A percentile compares a stretch with the other conserved stretches of the same genome.
Conservation (phyloP, 2,329 filamentous ascomycete genomes). For the Penicillium sp. region DNA sequence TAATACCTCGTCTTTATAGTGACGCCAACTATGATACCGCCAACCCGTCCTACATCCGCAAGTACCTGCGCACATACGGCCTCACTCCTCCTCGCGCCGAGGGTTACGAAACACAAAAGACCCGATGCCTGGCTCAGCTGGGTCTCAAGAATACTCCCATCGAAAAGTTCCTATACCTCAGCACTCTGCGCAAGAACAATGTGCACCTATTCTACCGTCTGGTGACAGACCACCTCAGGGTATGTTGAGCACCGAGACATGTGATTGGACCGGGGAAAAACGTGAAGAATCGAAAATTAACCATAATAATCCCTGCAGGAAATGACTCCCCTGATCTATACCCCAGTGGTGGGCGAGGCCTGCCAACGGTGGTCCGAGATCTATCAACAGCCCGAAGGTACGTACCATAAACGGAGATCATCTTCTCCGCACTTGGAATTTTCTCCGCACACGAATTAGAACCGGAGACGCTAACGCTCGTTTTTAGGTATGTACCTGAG, state of each 20-base stretch:
- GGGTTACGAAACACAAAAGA: slow-evolving; percentile 50
- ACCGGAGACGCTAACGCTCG: slow-evolving; percentile 24
- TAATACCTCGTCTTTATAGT: slow-evolving; percentile 29
- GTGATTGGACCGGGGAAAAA: slow-evolving; percentile 5
- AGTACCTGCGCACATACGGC: slow-evolving; percentile 52
- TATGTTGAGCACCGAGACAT: slow-evolving; percentile 23
- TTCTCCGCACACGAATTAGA: slow-evolving; percentile 20
- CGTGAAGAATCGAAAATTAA: slow-evolving; percentile 14
- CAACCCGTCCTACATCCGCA: slow-evolving; percentile 50
- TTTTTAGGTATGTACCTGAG: slow-evolving; percentile 77
- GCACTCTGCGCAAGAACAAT: slow-evolving; percentile 51
- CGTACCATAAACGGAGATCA: slow-evolving; percentile 12
- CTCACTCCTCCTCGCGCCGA: slow-evolving; percentile 50
- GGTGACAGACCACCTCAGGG: slow-evolving; percentile 48
- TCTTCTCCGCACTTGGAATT: background rate
- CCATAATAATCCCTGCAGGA: slow-evolving; percentile 33
- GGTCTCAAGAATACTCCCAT: slow-evolving; percentile 48
- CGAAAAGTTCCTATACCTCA: slow-evolving; percentile 52
- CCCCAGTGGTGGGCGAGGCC: slow-evolving; percentile 74
- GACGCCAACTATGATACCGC: slow-evolving; percentile 50
- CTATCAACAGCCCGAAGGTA: slow-evolving; percentile 88
- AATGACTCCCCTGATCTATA: slow-evolving; percentile 51
- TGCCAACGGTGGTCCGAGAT: slow-evolving; percentile 95
- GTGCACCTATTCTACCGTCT: slow-evolving; percentile 54
- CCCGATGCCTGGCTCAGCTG: slow-evolving; percentile 49